A percentile compares a stretch with the other conserved stretches of the same genome.
These are phyloP conservation scores for Lonicera japonica DNA, from an alignment of 129 eudicot genomes.

Conservation along the genomic window DNA sequence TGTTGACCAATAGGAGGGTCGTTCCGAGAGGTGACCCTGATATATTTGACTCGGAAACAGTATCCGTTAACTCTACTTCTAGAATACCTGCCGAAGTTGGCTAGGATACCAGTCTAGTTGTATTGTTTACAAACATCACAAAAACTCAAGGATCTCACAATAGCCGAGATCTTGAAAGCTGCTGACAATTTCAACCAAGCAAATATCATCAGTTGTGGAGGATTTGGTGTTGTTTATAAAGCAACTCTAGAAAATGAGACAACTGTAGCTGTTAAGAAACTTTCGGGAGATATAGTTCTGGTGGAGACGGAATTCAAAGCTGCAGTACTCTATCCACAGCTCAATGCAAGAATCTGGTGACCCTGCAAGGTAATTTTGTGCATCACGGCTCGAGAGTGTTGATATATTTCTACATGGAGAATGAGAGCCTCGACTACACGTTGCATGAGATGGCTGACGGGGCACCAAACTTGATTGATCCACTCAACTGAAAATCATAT, in stretches of 20 bases:
- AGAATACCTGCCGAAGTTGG: slow-evolving; percentile 38
- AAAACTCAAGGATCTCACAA: slow-evolving; percentile 50
- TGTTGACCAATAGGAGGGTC: slow-evolving; percentile 58
- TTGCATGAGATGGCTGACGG: slow-evolving; percentile 73
- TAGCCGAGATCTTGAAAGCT: slow-evolving; percentile 66
- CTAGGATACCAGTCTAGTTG: slow-evolving; percentile 51
- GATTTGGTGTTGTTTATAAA: slow-evolving; percentile 74
- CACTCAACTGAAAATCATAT: slow-evolving; percentile 51
- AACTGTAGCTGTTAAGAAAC: slow-evolving; percentile 66
- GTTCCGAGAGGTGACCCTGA: slow-evolving; percentile 61
- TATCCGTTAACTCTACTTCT: slow-evolving; percentile 49
- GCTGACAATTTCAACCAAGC: slow-evolving; percentile 75
- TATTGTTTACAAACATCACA: slow-evolving; percentile 51
- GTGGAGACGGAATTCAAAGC: slow-evolving; percentile 85
- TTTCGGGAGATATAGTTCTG: slow-evolving; percentile 83
- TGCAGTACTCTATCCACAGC: slow-evolving; percentile 81
- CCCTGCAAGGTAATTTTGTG: slow-evolving; percentile 76
- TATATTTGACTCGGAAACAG: slow-evolving; percentile 34
- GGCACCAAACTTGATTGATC: slow-evolving; percentile 64
- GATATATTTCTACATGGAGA: slow-evolving; percentile 74
- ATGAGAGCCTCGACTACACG: slow-evolving; percentile 85
- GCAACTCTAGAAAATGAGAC: slow-evolving; percentile 61
- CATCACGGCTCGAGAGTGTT: slow-evolving; percentile 67
- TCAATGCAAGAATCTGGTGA: slow-evolving; percentile 63
- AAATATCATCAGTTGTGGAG: slow-evolving; percentile 79